Base-by-base conservation (phyloP, 2,329 filamentous ascomycete genomes). In the Monosporascus sp. region DNA sequence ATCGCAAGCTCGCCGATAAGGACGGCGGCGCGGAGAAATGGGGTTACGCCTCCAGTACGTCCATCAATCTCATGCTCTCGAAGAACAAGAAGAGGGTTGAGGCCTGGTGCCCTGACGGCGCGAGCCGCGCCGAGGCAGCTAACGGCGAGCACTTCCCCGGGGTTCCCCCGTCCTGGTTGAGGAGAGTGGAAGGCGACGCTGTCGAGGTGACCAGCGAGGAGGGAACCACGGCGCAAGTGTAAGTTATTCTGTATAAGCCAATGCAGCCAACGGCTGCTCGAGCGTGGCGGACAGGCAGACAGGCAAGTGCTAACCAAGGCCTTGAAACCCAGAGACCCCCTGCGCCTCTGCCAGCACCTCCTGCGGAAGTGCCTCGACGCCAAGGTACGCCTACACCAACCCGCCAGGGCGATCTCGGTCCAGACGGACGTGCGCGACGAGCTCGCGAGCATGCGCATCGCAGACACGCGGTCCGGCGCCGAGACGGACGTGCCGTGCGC, bases 321-420 rank as follows among this genome's bases (percentile, higher is more conserved):
- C 11, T 5, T 9, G 31, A 34, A 61, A 3, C 55, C 55, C 63
- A 86, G 82, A 48, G 86, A 92, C 60, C 88, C 89, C 0, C 65
- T 83, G 11, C 73, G 74, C 45, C 74, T 93, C 17, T 90, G 83
- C 55, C 72, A 79, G 47, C 90, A 84, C 65, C 73, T 94, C 2
- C 71, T 90, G 14, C 66, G 77, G 15, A 68, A 78, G 57, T 84
- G 81, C 56, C 62, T 76, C n/a, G 69, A 74, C 22, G 74, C 77
- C 20, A 87, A 87, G 15, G 86, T 90, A 3, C 73, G 76, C 20
- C 66, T 92, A 9, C 82, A 89, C 62, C 77, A 89, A 38, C 86
- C 85, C 1, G 82, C 83, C 4, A 75, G 70, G 27, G 80, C 81
- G 1, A 70, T 80, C 0, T 75, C 74, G 0, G 63, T 88, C 6